phyloP scores from a whole-genome alignment of 202 grass and related monocot species.

The Setaria viridis region DNA sequence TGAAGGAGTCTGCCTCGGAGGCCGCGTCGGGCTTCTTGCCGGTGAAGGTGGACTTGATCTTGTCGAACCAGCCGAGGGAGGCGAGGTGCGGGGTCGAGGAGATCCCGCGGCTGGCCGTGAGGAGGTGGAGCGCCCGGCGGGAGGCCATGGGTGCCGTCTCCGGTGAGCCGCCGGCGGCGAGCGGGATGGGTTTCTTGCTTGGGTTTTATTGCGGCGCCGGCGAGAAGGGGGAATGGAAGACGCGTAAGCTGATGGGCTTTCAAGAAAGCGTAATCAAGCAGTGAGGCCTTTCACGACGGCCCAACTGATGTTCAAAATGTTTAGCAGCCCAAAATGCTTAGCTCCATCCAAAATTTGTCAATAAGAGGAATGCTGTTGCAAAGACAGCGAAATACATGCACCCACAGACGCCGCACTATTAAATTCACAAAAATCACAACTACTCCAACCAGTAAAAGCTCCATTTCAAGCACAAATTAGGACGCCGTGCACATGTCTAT shows the following conservation, averaged over 20 bases:
- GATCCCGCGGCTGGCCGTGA: slow-evolving; percentile 55
- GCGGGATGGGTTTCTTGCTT: background rate
- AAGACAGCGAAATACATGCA: no score
- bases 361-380: no score
- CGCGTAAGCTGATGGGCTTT: slow-evolving; percentile 3
- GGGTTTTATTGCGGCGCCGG: slow-evolving; percentile 22
- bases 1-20: slow-evolving; percentile 53
- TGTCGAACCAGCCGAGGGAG: slow-evolving; percentile 81
- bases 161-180: slow-evolving; percentile 40
- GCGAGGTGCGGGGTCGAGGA: slow-evolving; percentile 63
- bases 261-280: background rate
- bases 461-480: no score
- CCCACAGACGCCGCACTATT: no score
- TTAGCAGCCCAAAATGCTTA: no score
- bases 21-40: slow-evolving; percentile 57
- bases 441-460: no score
- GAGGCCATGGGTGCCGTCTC: slow-evolving; percentile 46
- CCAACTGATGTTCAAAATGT: background rate
- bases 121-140: slow-evolving; percentile 49
- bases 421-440: no score
- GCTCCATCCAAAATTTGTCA: no score
- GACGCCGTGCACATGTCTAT: no score
- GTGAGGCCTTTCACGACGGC: slow-evolving; percentile 6
- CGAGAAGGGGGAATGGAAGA: slow-evolving; percentile 8
- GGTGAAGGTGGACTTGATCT: slow-evolving; percentile 84